Percentiles rank a stretch among this genome's conserved stretches.
Conservation (phyloP, 2,329 filamentous ascomycete genomes). For the Ceratocystiopsis minuta region DNA sequence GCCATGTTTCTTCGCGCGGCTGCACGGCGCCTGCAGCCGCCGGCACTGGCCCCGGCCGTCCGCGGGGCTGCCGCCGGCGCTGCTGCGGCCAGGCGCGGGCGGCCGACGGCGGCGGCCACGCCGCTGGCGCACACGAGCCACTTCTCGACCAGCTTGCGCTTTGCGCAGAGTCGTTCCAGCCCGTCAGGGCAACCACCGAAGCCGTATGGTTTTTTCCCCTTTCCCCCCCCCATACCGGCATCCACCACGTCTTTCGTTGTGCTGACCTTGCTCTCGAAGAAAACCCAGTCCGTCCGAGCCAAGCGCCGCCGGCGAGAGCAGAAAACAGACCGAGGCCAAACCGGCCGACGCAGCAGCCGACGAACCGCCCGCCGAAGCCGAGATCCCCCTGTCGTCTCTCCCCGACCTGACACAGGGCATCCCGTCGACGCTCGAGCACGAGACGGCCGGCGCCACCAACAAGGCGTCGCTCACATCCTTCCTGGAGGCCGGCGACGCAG, state of each 20-base stretch:
- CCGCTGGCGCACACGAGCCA: background rate
- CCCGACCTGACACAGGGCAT: constrained; percentile 91
- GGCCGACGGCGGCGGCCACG: background rate
- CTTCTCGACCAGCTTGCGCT: constrained; percentile 3
- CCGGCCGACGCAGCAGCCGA: too few relatives aligned
- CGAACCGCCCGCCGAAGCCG: background rate
- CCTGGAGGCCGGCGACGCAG: constrained; percentile 14
- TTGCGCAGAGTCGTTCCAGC: constrained; percentile 1
- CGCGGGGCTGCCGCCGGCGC: background rate
- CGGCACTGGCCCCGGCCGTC: constrained; percentile 1
- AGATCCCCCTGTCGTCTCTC: constrained; percentile 45
- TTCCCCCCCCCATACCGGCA: background rate
- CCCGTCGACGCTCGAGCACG: constrained; percentile 72
- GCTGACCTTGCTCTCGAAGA: too few relatives aligned
- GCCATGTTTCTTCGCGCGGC: constrained; percentile 7
- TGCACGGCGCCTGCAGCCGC: constrained; percentile 6
- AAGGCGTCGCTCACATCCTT: constrained; percentile 18
- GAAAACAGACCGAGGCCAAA: too few relatives aligned
- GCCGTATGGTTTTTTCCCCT: background rate
- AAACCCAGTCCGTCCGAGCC: too few relatives aligned
- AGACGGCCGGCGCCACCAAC: constrained; percentile 36
- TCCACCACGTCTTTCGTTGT: too few relatives aligned
- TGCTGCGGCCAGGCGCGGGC: background rate
- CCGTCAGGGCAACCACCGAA: background rate
- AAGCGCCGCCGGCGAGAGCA: too few relatives aligned